Conservation (phyloP, 768 basidiomycete species). For the Boletales sp. region DNA sequence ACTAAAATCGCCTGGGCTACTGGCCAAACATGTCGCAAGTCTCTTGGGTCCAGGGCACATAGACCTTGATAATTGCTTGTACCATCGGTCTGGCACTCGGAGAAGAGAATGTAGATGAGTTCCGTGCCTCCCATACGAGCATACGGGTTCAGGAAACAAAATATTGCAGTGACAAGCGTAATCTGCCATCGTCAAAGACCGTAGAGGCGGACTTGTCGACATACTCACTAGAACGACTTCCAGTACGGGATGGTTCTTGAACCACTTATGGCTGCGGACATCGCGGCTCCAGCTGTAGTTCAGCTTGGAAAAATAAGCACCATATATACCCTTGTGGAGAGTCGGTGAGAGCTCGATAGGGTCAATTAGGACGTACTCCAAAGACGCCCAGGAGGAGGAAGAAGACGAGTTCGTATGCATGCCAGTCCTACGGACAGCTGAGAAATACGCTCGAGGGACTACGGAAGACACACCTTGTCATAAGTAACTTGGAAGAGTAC, state of each 20-base stretch:
- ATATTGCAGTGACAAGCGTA: slow-evolving; percentile 67
- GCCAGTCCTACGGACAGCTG: slow-evolving; percentile 71
- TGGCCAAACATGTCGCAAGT: slow-evolving; percentile 52
- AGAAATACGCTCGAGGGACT: background rate
- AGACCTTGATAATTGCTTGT: slow-evolving; percentile 57
- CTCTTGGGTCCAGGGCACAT: slow-evolving; percentile 64
- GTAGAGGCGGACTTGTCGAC: background rate
- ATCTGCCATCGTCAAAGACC: slow-evolving; percentile 45
- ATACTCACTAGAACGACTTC: slow-evolving; percentile 77
- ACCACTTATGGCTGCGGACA: slow-evolving; percentile 78
- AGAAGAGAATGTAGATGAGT: slow-evolving; percentile 87
- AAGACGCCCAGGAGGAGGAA: slow-evolving; percentile 88
- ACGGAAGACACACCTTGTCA: slow-evolving; percentile 52
- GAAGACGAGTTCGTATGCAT: slow-evolving; percentile 80
- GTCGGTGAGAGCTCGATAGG: slow-evolving; percentile 6
- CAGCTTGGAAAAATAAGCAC: slow-evolving; percentile 88
- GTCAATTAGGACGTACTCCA: slow-evolving; percentile 52
- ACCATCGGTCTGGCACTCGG: slow-evolving; percentile 70
- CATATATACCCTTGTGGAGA: slow-evolving; percentile 74
- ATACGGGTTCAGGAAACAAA: slow-evolving; percentile 87
- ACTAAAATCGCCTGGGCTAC: slow-evolving; percentile 64
- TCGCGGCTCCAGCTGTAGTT: slow-evolving; percentile 87
- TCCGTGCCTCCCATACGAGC: slow-evolving; percentile 95
- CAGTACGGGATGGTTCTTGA: slow-evolving; percentile 70
- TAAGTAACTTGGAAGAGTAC: slow-evolving; percentile 92